Evolutionary conservation across 1,284 basidiomycete species (phyloP), one percentile per base, ranked within the genome.

Genomic region (Coniophora puteana): DNA sequence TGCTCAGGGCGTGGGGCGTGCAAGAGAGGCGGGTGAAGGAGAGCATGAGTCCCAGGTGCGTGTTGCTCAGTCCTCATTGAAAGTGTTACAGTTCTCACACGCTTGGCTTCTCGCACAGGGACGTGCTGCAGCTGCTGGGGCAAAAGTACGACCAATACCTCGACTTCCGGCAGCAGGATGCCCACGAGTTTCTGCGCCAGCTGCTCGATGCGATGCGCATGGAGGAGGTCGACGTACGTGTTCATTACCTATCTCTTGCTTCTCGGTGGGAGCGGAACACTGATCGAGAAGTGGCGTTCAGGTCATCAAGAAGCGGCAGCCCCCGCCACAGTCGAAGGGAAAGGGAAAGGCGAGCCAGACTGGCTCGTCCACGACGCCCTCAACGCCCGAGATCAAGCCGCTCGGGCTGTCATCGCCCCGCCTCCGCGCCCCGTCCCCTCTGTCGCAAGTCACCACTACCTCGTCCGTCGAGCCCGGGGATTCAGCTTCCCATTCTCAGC

Each of bases 71-170:
- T 14, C 20, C 29, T 6, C n/a, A n/a, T n/a, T n/a, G n/a, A n/a
- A n/a, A n/a, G n/a, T n/a, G n/a, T n/a, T n/a, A n/a, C n/a, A n/a
- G 29, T 31, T 6, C 20, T 14, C 29, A n/a, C 29, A 31, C 6
- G 29, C 14, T 8, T 37, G 5, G 32, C 5, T 41, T 37, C 43
- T 7, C 34, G 37, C 39, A 14, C 47, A 78, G 86, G 55, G 69
- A 76, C 21, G 59, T 94, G 28, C 65, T 95, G 12, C 62, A 71
- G 17, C 73, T 78, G 18, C 69, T 96, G 17, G 88, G 90, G 1
- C 71, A 73, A 50, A 95, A 95, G 64, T 90, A 93, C 59, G 89
- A 93, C 52, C 93, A 97, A 54, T 97, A 95, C 57, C 79, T 90
- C 36, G 92, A 93, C 54, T 87, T 87, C 56, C 75, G 83, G 14